phyloP scores from a whole-genome alignment of 345 rosid genomes.

The Mercurialis annua region DNA sequence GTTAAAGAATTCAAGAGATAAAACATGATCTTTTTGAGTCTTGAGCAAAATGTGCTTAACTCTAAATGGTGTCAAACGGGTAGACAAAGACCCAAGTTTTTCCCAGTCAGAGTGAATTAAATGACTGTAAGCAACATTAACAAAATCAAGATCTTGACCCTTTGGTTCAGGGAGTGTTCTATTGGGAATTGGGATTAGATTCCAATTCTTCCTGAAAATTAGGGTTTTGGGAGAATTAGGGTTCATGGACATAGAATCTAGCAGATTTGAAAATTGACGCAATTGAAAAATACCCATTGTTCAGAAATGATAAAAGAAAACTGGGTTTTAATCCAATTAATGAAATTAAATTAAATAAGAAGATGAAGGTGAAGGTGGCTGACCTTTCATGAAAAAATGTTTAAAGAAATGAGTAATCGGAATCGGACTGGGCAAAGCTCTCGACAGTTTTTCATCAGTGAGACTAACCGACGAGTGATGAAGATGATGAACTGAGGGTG shows the following conservation, averaged over 20 bases:
- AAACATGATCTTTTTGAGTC: slow-evolving; percentile 57
- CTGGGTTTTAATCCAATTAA: not conserved
- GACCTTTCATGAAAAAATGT: not conserved
- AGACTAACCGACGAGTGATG: too few species aligned
- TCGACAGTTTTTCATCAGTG: too few species aligned
- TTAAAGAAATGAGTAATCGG: too few species aligned
- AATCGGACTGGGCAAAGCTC: too few species aligned
- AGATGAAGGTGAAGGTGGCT: not conserved
- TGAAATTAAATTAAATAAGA: not conserved
- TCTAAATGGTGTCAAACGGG: slow-evolving; percentile 49
- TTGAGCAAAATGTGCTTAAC: slow-evolving; percentile 58
- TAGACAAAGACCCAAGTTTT: slow-evolving; percentile 42
- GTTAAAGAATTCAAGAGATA: slow-evolving; percentile 71
- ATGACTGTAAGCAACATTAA: slow-evolving; percentile 78
- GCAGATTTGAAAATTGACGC: slow-evolving; percentile 34
- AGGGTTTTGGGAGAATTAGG: slow-evolving; percentile 1
- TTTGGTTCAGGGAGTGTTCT: slow-evolving; percentile 54
- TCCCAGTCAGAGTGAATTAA: slow-evolving; percentile 80
- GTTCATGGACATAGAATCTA: slow-evolving; percentile 1
- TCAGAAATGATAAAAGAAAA: not conserved
- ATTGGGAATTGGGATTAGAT: slow-evolving; percentile 63
- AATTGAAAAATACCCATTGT: slow-evolving; percentile 13
- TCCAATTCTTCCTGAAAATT: not conserved
- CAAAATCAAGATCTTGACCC: slow-evolving; percentile 81
- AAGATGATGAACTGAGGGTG: too few species aligned